Evolutionary conservation across 345 rosid genomes (phyloP), one percentile per base, ranked within the genome.

Genomic region (Lepidium africanum): DNA sequence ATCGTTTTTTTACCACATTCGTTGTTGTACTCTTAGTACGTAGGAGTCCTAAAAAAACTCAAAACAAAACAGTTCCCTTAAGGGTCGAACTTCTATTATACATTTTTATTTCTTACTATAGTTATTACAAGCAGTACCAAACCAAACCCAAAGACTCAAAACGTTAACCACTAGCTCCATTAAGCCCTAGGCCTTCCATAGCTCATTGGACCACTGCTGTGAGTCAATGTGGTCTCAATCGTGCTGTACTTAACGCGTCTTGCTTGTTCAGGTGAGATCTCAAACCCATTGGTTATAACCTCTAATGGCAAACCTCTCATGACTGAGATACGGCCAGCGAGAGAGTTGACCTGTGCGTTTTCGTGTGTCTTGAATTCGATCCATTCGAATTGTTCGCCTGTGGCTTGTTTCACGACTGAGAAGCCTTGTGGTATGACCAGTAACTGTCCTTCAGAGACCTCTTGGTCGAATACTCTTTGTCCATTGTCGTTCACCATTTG

Each of bases 401-500:
- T 81, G 0, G 92, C 83, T 23, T 72, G 72, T 60, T 79, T 81
- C 68, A 73, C 73, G 53, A 82, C 83, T 2, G 81, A 83, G 40
- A 73, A 87, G 76, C 84, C 84, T 70, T 86, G 91, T 3, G 89
- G 96, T 48, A 87, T 80, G 6, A 77, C 66, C 65, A 92, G 45
- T 25, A 89, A 54, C 64, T 86, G 88, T 10, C 96, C 92, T 39
- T 73, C 38, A 0, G 69, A 43, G 7, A 89, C 12, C 25, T 68
- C 69, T 19, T 81, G 86, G 46, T 86, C 84, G 64, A 83, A 89
- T 62, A 92, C 88, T 4, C 70, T 15, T 1, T 80, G 50, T 0
- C 98, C 98, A 13, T 75, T 75, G 64, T 86, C 76, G 76, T 85
- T 76, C 56, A 80, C 88, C n/a, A 89, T 76, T 65, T 92, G 96